Conservation (phyloP, 225 moss, liverwort and hornwort species). For the Sphagnum tenellum region DNA sequence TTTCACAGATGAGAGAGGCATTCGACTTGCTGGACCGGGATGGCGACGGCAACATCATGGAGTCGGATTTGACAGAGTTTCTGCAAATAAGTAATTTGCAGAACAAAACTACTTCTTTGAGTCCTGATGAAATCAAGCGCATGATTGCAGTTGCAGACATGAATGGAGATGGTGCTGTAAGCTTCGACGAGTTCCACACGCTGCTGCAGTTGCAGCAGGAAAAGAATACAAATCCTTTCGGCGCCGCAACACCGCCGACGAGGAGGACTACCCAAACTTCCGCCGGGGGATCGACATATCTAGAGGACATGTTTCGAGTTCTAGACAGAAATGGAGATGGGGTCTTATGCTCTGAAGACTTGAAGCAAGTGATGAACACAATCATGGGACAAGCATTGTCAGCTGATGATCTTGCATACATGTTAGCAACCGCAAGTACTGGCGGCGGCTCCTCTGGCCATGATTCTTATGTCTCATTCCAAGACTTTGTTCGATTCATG, state of each 20-base stretch:
- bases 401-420: slow-evolving; percentile 28
- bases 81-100: slow-evolving; percentile 7
- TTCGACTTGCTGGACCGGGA: slow-evolving; percentile 66
- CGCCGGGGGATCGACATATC: slow-evolving; percentile 9
- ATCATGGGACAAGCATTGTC: slow-evolving; percentile 30
- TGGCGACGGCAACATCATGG: slow-evolving; percentile 61
- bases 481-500: too few relatives aligned
- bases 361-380: slow-evolving; percentile 40
- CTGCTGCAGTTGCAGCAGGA: slow-evolving; percentile 28
- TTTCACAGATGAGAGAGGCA: slow-evolving; percentile 41
- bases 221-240: not conserved
- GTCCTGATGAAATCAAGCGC: slow-evolving; percentile 39
- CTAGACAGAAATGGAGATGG: slow-evolving; percentile 77
- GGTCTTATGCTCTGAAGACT: slow-evolving; percentile 48
- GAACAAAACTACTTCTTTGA: slow-evolving; percentile 22
- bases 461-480: too few relatives aligned
- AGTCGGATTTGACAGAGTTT: slow-evolving; percentile 45
- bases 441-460: slow-evolving; percentile 10
- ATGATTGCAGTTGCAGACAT: slow-evolving; percentile 68
- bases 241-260: not conserved
- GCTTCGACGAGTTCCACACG: slow-evolving; percentile 59
- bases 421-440: slow-evolving; percentile 37
- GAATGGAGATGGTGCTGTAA: slow-evolving; percentile 44
- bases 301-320: slow-evolving; percentile 50
- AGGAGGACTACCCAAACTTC: slow-evolving; percentile 11